These are phyloP conservation scores for Mortierella sp. DNA, from an alignment of 371 early-diverging fungal species.

Conservation along the genomic window DNA sequence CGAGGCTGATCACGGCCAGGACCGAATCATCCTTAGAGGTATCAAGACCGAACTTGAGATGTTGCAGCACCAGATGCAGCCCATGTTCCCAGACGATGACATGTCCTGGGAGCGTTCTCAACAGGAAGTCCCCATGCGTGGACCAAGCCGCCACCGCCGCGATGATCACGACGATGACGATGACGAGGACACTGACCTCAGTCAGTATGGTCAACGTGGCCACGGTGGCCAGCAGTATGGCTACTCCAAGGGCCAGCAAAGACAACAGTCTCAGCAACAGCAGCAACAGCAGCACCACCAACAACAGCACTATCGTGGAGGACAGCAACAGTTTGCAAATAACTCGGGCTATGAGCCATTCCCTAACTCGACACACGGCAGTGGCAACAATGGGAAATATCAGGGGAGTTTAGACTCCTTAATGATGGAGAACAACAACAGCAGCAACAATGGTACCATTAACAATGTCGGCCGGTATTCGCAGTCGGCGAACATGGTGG, in stretches of 20 bases:
- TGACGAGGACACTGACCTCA: constrained; percentile 18
- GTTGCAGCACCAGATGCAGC: constrained; percentile 49
- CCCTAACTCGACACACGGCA: constrained; percentile 18
- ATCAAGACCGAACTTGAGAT: constrained; percentile 54
- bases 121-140: constrained; percentile 21
- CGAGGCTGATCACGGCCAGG: constrained; percentile 51
- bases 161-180: constrained; percentile 27
- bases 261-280: constrained; percentile 22
- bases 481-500: constrained; percentile 14
- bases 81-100: constrained; percentile 40
- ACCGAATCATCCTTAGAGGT: constrained; percentile 35
- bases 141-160: constrained; percentile 10
- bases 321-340: constrained; percentile 10
- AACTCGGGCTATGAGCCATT: constrained; percentile 36
- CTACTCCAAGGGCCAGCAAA: constrained; percentile 13
- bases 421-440: constrained; percentile 1
- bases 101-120: constrained; percentile 46
- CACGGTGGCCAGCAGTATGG: constrained; percentile 15
- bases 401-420: constrained; percentile 25
- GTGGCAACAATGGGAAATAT: not conserved
- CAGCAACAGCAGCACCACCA: constrained; percentile 23
- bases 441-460: constrained; percentile 9
- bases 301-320: constrained; percentile 16
- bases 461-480: constrained; percentile 8
- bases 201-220: constrained; percentile 22